A percentile compares a stretch with the other conserved stretches of the same genome.
Evolutionary conservation across 2,329 filamentous ascomycete genomes (phyloP).

Genomic region (Bimuria novae-zelandiae): DNA sequence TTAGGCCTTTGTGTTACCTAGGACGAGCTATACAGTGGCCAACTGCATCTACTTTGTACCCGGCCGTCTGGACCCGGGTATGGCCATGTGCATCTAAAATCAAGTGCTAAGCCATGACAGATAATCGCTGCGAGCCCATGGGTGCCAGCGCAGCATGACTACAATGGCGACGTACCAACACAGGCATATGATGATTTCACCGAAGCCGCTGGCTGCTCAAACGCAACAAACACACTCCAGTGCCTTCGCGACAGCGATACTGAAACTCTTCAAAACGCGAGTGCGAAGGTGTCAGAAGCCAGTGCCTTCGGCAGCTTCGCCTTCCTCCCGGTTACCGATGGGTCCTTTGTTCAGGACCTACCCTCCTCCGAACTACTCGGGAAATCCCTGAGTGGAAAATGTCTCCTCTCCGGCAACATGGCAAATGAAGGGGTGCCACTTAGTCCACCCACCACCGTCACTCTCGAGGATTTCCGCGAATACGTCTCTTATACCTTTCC

Average conservation of each 20-base stretch:
- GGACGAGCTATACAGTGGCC: too few species aligned
- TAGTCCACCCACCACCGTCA: conserved; percentile 33
- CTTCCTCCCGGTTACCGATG: conserved; percentile 49
- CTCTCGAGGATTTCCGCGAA: conserved; percentile 33
- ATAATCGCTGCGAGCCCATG: conserved; percentile 40
- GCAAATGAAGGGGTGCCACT: conserved; percentile 49
- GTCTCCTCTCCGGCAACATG: conserved; percentile 39
- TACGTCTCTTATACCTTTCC: conserved; percentile 39
- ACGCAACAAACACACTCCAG: conserved; percentile 27
- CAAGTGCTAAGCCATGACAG: conserved; percentile 23
- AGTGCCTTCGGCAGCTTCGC: conserved; percentile 48
- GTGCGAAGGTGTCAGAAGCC: conserved; percentile 36
- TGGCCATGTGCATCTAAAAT: too few species aligned
- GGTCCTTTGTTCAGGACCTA: conserved; percentile 44
- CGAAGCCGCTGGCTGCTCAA: conserved; percentile 33
- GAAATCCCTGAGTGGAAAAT: conserved; percentile 31
- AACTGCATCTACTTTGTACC: too few species aligned
- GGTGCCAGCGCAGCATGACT: conserved; percentile 38
- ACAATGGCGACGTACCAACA: conserved; percentile 38
- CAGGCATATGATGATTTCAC: conserved; percentile 35
- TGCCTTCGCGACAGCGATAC: conserved; percentile 35
- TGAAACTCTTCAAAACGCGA: conserved; percentile 33
- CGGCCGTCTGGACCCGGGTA: too few species aligned
- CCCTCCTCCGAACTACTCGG: conserved; percentile 34
- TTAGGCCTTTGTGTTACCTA: too few species aligned